A percentile compares a stretch with the other conserved stretches of the same genome.
These are phyloP conservation scores for Colletotrichum tanaceti DNA, from an alignment of 2,329 filamentous ascomycete species.

Conservation along the genomic window DNA sequence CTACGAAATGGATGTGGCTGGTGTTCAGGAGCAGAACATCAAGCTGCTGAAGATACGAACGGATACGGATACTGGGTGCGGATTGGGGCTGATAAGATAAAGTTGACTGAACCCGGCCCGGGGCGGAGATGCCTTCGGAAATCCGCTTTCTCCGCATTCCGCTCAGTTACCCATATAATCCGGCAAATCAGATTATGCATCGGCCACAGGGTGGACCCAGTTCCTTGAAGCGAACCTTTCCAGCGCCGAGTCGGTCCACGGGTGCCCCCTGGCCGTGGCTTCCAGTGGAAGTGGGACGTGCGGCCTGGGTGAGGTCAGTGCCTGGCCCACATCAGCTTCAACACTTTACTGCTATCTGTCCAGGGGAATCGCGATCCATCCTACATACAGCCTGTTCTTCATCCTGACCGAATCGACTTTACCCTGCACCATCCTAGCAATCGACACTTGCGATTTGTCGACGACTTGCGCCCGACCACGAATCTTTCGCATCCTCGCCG, in stretches of 20 bases:
- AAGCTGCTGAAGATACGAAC: not conserved
- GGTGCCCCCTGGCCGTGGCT: slow-evolving; percentile 27
- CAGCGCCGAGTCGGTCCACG: slow-evolving; percentile 29
- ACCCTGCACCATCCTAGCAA: not conserved
- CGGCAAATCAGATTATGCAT: too few species aligned
- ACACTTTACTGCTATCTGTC: slow-evolving; percentile 34
- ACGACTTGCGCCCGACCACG: not conserved
- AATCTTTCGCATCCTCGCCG: not conserved
- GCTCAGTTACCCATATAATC: not conserved
- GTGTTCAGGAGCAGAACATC: not conserved
- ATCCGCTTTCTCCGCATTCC: slow-evolving; percentile 36
- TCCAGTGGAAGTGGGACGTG: slow-evolving; percentile 29
- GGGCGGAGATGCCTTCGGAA: slow-evolving; percentile 11
- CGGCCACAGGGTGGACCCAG: not conserved
- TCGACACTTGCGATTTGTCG: not conserved
- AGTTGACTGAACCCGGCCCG: slow-evolving; percentile 14
- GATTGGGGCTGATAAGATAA: slow-evolving; percentile 29
- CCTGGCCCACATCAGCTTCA: slow-evolving; percentile 39
- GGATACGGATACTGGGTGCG: not conserved
- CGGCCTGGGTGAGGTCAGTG: slow-evolving; percentile 37
- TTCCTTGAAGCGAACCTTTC: slow-evolving; percentile 28
- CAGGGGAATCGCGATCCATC: slow-evolving; percentile 35
- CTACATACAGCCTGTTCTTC: slow-evolving; percentile 15
- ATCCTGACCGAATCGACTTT: slow-evolving; percentile 18
- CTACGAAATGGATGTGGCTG: not conserved